Conservation (phyloP, 345 rosid genomes). For the Ricinus communis region DNA sequence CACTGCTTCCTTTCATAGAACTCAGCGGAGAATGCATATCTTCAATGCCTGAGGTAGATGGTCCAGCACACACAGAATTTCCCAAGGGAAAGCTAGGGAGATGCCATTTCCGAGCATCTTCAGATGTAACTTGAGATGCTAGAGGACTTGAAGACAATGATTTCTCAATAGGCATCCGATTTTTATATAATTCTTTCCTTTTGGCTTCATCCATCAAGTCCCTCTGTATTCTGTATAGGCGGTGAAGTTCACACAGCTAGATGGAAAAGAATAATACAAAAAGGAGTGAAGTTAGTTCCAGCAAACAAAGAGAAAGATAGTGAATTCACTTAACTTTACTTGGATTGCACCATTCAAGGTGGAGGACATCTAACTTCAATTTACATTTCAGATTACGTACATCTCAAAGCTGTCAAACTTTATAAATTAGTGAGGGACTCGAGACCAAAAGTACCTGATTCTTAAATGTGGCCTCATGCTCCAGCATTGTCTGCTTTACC, state of each 20-base stretch:
- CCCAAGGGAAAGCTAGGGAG: constrained; percentile 54
- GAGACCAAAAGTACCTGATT: constrained; percentile 54
- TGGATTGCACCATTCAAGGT: constrained; percentile 10
- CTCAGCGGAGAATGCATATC: constrained; percentile 54
- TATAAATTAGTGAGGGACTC: not conserved
- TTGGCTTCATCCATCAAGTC: constrained; percentile 65
- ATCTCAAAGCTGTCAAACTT: not conserved
- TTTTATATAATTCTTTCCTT: constrained; percentile 49
- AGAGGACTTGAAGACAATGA: constrained; percentile 57
- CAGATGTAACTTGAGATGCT: constrained; percentile 52
- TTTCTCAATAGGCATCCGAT: constrained; percentile 39
- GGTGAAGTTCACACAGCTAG: constrained; percentile 70
- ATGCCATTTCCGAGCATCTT: constrained; percentile 70
- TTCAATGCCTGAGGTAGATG: constrained; percentile 46
- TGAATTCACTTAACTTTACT: constrained; percentile 23
- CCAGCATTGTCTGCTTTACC: constrained; percentile 73
- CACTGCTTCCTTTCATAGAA: constrained; percentile 48
- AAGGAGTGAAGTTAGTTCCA: constrained; percentile 16
- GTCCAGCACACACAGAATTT: constrained; percentile 50
- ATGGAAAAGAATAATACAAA: constrained; percentile 18
- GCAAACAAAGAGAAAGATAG: constrained; percentile 27
- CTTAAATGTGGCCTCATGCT: constrained; percentile 83
- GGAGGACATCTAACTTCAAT: constrained; percentile 10
- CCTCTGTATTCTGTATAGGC: constrained; percentile 60
- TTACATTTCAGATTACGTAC: not conserved